Base-by-base conservation (phyloP, 768 basidiomycete genomes). In the Lactarius indigo region DNA sequence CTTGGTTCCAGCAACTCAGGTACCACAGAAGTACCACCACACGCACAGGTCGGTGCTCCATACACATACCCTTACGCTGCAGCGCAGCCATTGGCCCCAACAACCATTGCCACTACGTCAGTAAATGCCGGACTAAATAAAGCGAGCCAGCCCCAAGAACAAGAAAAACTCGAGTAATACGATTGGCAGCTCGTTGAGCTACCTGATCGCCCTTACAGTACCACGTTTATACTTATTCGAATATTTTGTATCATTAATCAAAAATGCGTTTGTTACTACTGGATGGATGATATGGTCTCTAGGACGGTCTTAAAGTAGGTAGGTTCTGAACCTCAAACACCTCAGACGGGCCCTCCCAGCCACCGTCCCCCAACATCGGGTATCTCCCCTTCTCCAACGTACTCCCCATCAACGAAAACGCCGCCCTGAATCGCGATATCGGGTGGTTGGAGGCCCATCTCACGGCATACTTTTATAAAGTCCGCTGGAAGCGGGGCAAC, bases 1-100 rank as follows among this genome's bases (percentile, higher is more conserved):
- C 81, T 85, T 31, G 47, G 58, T n/a, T 55, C 68, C 50, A 70
- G 71, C 42, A 70, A 65, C 55, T 68, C 69, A 44, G 59, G 71
- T 44, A 61, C 70, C 47, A 57, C 67, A 61, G 50, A 68, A 13
- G 59, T 57, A 35, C 63, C 63, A 18, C 57, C 64, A 17, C 68
- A 70, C 37, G 65, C 65, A 31, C 71, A 70, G 41, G 52, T 70
- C 4, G 70, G 70, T 35, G 69, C 70, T 9, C 69, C 70, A 20
- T 70, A 70, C 44, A 59, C 52, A 42, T 71, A 67, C 39, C 69
- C 69, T 33, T 64, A 59, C 55, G 42, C 44, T 17, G 28, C 20
- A 44, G 37, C n/a, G 31, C 70, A 62, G 54, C 30, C 39, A 28
- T 33, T 37, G 44, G 58, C 58, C 15, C 9, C 66, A 17, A 7